Conservation (phyloP, 2,329 filamentous ascomycete species). For the Arthrocladium fulminans region DNA sequence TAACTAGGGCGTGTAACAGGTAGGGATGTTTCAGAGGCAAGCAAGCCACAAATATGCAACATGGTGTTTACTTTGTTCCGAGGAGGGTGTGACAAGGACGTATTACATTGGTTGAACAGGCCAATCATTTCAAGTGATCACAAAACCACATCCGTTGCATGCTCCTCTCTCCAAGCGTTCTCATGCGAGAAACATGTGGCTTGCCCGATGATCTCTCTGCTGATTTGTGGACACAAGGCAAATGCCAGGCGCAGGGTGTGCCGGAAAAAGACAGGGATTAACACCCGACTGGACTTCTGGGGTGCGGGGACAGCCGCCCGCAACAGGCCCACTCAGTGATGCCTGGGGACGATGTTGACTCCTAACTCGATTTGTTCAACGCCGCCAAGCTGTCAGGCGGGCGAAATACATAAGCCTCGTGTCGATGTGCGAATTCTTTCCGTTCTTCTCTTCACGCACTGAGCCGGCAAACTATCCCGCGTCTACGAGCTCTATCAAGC, state of each 20-base stretch:
- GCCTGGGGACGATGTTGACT: slow-evolving; percentile 8
- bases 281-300: neutral
- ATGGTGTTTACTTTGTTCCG: too few relatives aligned
- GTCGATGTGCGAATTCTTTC: slow-evolving; percentile 10
- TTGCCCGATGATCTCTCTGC: neutral
- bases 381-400: slow-evolving; percentile 9
- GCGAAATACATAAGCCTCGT: slow-evolving; percentile 7
- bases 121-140: neutral
- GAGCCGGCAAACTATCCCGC: slow-evolving; percentile 21
- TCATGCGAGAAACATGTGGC: neutral
- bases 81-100: neutral
- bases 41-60: too few relatives aligned
- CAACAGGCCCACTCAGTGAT: slow-evolving; percentile 2
- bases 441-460: slow-evolving; percentile 21
- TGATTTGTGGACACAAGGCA: neutral
- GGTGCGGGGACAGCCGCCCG: neutral
- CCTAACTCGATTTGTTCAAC: slow-evolving; percentile 14
- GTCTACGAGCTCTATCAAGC: slow-evolving; percentile 15
- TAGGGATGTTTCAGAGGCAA: too few relatives aligned
- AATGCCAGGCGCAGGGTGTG: neutral
- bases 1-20: too few relatives aligned
- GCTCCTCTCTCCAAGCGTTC: neutral
- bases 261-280: neutral
- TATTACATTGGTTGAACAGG: neutral
- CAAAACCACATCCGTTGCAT: neutral